Conservation (phyloP, 192 early-diverging fungal genomes). For the Linderina pennispora region DNA sequence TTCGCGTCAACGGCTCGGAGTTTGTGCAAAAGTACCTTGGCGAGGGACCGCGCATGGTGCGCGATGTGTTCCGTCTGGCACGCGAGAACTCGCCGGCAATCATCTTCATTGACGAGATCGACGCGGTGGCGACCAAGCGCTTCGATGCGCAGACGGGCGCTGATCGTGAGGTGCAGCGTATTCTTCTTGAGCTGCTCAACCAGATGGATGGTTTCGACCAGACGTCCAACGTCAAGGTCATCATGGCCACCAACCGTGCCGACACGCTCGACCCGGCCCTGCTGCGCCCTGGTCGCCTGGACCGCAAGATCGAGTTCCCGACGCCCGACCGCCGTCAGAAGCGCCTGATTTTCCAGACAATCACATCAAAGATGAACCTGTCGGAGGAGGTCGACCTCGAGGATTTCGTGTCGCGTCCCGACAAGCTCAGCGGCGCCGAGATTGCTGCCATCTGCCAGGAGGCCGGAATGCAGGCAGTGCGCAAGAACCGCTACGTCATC, state of each 20-base stretch:
- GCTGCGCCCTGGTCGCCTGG: slow-evolving; percentile 92
- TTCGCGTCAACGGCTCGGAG: slow-evolving; percentile 96
- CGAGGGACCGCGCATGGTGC: slow-evolving; percentile 95
- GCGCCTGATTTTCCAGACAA: slow-evolving; percentile 93
- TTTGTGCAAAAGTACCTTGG: slow-evolving; percentile 99
- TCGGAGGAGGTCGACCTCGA: slow-evolving; percentile 97
- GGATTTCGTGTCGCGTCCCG: slow-evolving; percentile 94
- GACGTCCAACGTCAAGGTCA: slow-evolving; percentile 97
- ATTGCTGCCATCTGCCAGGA: slow-evolving; percentile 98
- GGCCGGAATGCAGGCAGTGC: slow-evolving; percentile 96
- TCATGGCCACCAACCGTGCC: slow-evolving; percentile 98
- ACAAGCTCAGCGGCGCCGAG: slow-evolving; percentile 95
- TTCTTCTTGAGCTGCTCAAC: slow-evolving; percentile 93
- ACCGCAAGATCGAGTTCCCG: slow-evolving; percentile 99
- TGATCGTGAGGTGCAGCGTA: slow-evolving; percentile 98
- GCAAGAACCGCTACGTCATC: slow-evolving; percentile 96
- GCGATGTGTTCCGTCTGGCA: slow-evolving; percentile 94
- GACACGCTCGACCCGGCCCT: slow-evolving; percentile 97
- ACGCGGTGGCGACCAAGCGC: slow-evolving; percentile 97
- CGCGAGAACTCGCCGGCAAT: slow-evolving; percentile 96
- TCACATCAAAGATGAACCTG: slow-evolving; percentile 94
- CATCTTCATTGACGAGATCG: slow-evolving; percentile 99
- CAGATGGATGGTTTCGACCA: slow-evolving; percentile 99
- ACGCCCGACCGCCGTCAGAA: slow-evolving; percentile 96
- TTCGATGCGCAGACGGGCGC: slow-evolving; percentile 98